Conservation (phyloP, 768 basidiomycete genomes). For the Kwoniella bestiolae region DNA sequence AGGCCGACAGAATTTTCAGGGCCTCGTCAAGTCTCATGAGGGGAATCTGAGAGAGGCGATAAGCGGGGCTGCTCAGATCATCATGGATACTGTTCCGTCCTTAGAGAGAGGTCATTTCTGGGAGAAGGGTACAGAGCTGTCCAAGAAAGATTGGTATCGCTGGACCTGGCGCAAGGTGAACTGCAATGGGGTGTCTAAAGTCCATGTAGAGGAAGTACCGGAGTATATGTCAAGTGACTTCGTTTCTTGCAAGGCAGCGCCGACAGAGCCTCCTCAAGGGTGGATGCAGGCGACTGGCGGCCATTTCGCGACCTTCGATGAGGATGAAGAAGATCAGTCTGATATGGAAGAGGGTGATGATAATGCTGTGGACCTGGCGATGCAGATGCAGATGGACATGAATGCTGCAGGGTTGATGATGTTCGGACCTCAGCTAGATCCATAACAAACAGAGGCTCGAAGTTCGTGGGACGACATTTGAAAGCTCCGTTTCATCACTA, state of each 20-base stretch:
- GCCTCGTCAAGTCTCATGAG: not conserved
- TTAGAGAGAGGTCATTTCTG: not conserved
- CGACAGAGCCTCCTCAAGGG: not conserved
- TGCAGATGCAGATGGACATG: not conserved
- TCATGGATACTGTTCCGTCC: not conserved
- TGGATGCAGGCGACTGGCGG: no score
- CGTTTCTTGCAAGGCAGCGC: not conserved
- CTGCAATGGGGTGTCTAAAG: not conserved
- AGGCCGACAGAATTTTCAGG: not conserved
- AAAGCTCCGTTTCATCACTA: no score
- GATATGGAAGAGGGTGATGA: not conserved
- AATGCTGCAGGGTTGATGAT: not conserved
- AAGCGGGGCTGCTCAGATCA: not conserved
- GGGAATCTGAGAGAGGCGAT: not conserved
- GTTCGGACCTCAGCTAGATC: not conserved
- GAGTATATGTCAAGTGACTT: not conserved
- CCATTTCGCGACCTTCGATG: not conserved
- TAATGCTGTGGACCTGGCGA: not conserved
- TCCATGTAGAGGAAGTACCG: not conserved
- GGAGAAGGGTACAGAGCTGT: conserved; percentile 5
- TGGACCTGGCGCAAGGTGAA: conserved; percentile 1
- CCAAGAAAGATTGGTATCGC: conserved; percentile 7
- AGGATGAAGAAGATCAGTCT: not conserved
- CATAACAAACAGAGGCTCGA: no score
- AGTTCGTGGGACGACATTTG: no score